Evolutionary conservation across 768 basidiomycete genomes (phyloP).

Genomic region (Imleria badia): DNA sequence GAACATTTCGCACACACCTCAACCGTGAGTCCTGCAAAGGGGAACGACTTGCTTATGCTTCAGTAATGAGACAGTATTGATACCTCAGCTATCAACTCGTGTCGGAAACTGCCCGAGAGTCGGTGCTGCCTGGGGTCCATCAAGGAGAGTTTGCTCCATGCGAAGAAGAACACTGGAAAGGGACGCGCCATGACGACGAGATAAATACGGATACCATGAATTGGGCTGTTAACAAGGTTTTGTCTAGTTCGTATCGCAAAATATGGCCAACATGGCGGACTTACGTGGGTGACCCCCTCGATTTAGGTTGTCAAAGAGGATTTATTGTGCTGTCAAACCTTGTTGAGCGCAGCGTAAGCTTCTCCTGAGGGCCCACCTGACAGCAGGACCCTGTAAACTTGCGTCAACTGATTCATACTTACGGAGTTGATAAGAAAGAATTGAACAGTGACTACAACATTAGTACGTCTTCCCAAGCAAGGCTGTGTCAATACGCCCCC

Average conservation of each 20-base stretch:
- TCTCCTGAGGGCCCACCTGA: conserved; percentile 16
- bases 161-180: conserved; percentile 2
- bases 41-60: neutral
- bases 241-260: conserved; percentile 11
- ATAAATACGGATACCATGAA: conserved; percentile 9
- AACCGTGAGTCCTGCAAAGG: neutral
- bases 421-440: conserved; percentile 25
- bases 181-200: conserved; percentile 17
- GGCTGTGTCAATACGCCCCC: conserved; percentile 9
- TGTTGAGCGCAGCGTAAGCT: conserved; percentile 17
- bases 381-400: conserved; percentile 25
- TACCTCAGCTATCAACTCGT: neutral
- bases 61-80: neutral
- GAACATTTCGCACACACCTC: conserved; percentile 7
- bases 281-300: conserved; percentile 23
- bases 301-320: conserved; percentile 20
- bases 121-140: neutral
- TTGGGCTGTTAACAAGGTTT: neutral
- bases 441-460: conserved; percentile 15
- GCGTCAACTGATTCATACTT: conserved; percentile 22
- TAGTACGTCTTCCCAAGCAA: conserved; percentile 17
- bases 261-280: conserved; percentile 9
- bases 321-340: conserved; percentile 29
- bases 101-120: neutral
- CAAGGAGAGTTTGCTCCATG: neutral